Base-by-base conservation (phyloP, 495 filamentous ascomycete genomes). In the Bombardia bombarda region DNA sequence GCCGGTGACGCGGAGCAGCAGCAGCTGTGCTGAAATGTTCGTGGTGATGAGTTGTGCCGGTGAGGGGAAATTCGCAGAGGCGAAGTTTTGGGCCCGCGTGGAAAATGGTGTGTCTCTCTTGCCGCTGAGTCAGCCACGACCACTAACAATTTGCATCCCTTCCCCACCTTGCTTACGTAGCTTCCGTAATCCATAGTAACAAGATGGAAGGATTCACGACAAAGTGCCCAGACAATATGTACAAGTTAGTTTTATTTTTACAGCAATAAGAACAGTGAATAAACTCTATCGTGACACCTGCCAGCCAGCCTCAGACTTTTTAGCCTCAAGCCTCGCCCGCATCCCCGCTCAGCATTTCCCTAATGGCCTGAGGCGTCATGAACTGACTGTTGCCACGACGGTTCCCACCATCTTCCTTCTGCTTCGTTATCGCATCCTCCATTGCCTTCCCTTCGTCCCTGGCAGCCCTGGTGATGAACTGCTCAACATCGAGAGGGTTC, bases 1-100 rank as follows among this genome's bases (percentile, higher is more conserved):
- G 52, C 42, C 31, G 48, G 33, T 22, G 41, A 12, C 8, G 9
- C 17, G 16, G 24, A 9, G 42, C 40, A n/a, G n/a, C n/a, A n/a
- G n/a, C n/a, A n/a, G 61, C 55, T 63, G 63, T 62, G 62, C 57
- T 65, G 60, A 65, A 65, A 63, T 54, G 56, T 65, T 56, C 62
- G 53, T 65, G 51, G 60, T 59, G 60, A 59, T 61, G 45, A 44
- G 46, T 55, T 57, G 45, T 56, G 50, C 58, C 46, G 48, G 13
- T 43, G 46, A 40, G 49, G 42, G 46, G 53, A 42, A 56, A 55
- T 49, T 60, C 49, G 38, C 40, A 42, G 42, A 24, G 14, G 53
- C 45, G 56, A 48, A 57, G 47, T 45, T 54, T 58, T 50, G 26
- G 32, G 45, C n/a, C 62, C 14, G 62, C 66, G 18, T 58, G 14